Percentiles rank a stretch among this genome's conserved stretches.
Evolutionary conservation across 495 filamentous ascomycete genomes (phyloP).

Genomic region (Penicillium ucsense): DNA sequence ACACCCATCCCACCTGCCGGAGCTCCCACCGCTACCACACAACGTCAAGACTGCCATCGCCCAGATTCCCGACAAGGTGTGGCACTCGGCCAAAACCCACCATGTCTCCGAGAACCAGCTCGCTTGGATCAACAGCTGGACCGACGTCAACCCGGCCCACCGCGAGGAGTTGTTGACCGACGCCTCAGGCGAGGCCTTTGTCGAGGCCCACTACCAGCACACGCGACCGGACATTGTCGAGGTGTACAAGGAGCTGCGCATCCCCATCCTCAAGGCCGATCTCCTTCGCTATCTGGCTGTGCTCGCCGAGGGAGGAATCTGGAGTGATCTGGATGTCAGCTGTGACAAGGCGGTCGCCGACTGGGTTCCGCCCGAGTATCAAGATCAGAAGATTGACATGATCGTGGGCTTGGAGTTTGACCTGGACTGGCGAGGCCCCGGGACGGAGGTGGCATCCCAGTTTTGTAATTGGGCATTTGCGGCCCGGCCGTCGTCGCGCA

Average conservation of each 20-base stretch:
- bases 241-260: slow-evolving; percentile 28
- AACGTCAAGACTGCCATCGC: background rate
- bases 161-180: slow-evolving; percentile 29
- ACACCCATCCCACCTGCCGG: too few species aligned
- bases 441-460: slow-evolving; percentile 22
- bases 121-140: slow-evolving; percentile 20
- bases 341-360: slow-evolving; percentile 36
- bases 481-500: slow-evolving; percentile 18
- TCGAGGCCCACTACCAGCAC: slow-evolving; percentile 19
- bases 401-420: slow-evolving; percentile 39
- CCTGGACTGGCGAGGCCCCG: slow-evolving; percentile 20
- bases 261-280: slow-evolving; percentile 44
- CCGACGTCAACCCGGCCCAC: slow-evolving; percentile 12
- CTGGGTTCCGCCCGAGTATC: slow-evolving; percentile 44
- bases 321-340: slow-evolving; percentile 49
- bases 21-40: too few species aligned
- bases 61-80: slow-evolving; percentile 15
- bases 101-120: slow-evolving; percentile 13
- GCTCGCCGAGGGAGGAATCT: slow-evolving; percentile 47
- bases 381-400: slow-evolving; percentile 20
- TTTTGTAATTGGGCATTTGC: slow-evolving; percentile 35
- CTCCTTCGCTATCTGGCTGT: slow-evolving; percentile 50
- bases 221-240: slow-evolving; percentile 30
- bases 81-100: slow-evolving; percentile 14
- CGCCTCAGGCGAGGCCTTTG: slow-evolving; percentile 14